These are phyloP conservation scores for Jatropha curcas DNA, from an alignment of 345 rosid species.

Conservation along the genomic window DNA sequence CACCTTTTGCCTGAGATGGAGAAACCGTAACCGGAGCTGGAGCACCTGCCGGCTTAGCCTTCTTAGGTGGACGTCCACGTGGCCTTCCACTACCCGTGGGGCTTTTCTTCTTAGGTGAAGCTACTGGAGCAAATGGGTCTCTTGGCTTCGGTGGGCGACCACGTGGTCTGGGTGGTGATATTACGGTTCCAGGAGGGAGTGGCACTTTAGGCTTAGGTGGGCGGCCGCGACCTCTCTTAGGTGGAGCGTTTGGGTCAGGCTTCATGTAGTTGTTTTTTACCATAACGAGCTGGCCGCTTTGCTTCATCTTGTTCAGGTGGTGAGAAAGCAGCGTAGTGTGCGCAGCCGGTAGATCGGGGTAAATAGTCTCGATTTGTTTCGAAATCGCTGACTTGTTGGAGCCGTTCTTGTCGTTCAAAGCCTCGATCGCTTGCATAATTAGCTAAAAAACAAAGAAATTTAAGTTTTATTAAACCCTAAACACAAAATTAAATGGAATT, in stretches of 20 bases:
- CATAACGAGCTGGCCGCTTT: conserved; percentile 53
- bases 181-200: conserved; percentile 20
- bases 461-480: not conserved
- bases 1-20: conserved; percentile 14
- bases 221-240: conserved; percentile 88
- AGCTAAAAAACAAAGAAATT: conserved; percentile 36
- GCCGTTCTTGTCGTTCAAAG: conserved; percentile 48
- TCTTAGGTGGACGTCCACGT: conserved; percentile 81
- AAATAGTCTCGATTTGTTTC: conserved; percentile 57
- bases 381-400: conserved; percentile 61
- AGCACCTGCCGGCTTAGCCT: conserved; percentile 29
- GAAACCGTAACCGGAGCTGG: conserved; percentile 8
- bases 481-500: not conserved
- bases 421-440: conserved; percentile 78
- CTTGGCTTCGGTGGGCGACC: conserved; percentile 72
- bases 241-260: conserved; percentile 72
- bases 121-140: conserved; percentile 41
- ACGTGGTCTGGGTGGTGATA: conserved; percentile 57
- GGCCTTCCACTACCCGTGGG: conserved; percentile 39
- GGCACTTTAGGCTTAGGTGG: conserved; percentile 69
- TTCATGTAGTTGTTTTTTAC: conserved; percentile 78
- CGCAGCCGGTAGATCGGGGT: conserved; percentile 53
- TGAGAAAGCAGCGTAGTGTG: conserved; percentile 59
- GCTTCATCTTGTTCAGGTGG: conserved; percentile 70
- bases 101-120: conserved; percentile 19